These are phyloP conservation scores for Leccinum uliginosum DNA, from an alignment of 768 basidiomycete species.

Conservation along the genomic window DNA sequence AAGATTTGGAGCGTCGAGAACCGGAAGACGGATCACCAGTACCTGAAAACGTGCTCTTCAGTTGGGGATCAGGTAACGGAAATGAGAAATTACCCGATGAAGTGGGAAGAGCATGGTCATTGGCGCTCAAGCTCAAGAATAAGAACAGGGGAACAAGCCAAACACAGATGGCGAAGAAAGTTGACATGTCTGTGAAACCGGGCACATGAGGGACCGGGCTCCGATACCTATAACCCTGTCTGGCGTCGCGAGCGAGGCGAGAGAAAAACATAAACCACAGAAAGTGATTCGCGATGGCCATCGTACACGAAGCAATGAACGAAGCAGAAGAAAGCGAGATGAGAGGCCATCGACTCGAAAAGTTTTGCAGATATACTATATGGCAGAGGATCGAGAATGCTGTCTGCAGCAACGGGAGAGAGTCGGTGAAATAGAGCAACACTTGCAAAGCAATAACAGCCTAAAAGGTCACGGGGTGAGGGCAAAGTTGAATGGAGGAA, in stretches of 20 bases:
- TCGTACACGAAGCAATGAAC: slow-evolving; percentile 80
- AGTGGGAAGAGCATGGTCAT: slow-evolving; percentile 89
- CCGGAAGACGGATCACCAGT: slow-evolving; percentile 20
- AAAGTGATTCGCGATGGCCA: slow-evolving; percentile 91
- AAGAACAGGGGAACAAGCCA: slow-evolving; percentile 90
- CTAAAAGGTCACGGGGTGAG: slow-evolving; percentile 38
- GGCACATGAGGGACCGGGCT: slow-evolving; percentile 31
- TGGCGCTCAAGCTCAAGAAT: slow-evolving; percentile 93
- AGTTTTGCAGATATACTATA: slow-evolving; percentile 87
- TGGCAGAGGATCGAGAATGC: slow-evolving; percentile 83
- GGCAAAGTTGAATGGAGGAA: not conserved
- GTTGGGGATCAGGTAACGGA: not conserved
- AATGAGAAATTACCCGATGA: slow-evolving; percentile 42
- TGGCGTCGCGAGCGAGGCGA: slow-evolving; percentile 57
- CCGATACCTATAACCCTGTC: slow-evolving; percentile 47
- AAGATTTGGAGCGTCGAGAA: slow-evolving; percentile 45
- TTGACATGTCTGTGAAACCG: slow-evolving; percentile 70
- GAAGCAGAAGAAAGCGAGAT: slow-evolving; percentile 84
- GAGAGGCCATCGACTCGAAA: slow-evolving; percentile 84
- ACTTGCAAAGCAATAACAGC: slow-evolving; percentile 73
- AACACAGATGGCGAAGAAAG: slow-evolving; percentile 82
- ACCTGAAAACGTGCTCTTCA: slow-evolving; percentile 6
- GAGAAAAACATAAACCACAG: slow-evolving; percentile 97
- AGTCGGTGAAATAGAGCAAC: slow-evolving; percentile 74
- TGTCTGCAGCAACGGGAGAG: slow-evolving; percentile 71